Evolutionary conservation across 768 basidiomycete species (phyloP).

Genomic region (Lentinula raphanica): DNA sequence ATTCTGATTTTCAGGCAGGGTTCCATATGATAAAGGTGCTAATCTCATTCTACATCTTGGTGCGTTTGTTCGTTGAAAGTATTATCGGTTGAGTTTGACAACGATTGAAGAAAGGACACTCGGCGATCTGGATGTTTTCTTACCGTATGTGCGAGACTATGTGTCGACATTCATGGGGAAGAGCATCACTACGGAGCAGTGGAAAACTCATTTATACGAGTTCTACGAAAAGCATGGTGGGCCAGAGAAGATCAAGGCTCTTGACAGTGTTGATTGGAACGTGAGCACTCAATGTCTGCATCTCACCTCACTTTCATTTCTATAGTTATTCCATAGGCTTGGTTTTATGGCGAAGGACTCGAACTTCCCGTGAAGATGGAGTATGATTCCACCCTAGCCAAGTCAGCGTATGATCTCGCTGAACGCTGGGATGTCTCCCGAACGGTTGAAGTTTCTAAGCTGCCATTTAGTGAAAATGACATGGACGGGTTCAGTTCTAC

Average conservation of each 20-base stretch:
- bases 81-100: not conserved
- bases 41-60: slow-evolving; percentile 85
- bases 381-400: slow-evolving; percentile 70
- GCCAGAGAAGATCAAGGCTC: slow-evolving; percentile 53
- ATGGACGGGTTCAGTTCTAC: slow-evolving; percentile 62
- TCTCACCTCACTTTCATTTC: not conserved
- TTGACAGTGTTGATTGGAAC: slow-evolving; percentile 75
- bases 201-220: slow-evolving; percentile 73
- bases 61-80: slow-evolving; percentile 22
- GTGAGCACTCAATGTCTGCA: slow-evolving; percentile 33
- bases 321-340: slow-evolving; percentile 42
- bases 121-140: slow-evolving; percentile 78
- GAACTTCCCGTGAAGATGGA: slow-evolving; percentile 68
- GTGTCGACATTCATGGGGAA: slow-evolving; percentile 75
- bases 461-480: slow-evolving; percentile 57
- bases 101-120: slow-evolving; percentile 51
- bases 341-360: slow-evolving; percentile 78
- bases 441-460: slow-evolving; percentile 33
- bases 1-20: slow-evolving; percentile 22
- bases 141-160: slow-evolving; percentile 82
- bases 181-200: slow-evolving; percentile 79
- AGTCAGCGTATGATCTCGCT: slow-evolving; percentile 67
- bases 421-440: slow-evolving; percentile 69
- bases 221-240: slow-evolving; percentile 61
- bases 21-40: slow-evolving; percentile 88